Base-by-base conservation (phyloP, 305 asterid species). In the Solanum hybrid region DNA sequence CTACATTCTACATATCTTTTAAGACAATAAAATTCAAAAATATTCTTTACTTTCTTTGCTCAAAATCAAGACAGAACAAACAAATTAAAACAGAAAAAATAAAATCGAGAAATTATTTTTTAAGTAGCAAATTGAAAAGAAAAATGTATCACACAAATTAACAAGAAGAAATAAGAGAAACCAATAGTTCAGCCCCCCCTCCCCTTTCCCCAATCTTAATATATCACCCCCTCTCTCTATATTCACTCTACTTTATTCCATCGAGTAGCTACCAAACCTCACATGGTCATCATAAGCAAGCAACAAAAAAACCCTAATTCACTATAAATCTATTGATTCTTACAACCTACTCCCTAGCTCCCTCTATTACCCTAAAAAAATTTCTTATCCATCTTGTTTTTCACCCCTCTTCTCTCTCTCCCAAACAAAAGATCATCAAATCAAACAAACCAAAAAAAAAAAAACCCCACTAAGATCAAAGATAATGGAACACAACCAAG, bases 401-500 rank as follows among this genome's bases (percentile, higher is more conserved):
- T 26, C 12, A 33, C 22, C 14, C n/a, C 84, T 32, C 36, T 22
- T 36, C 29, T 81, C 37, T 70, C 26, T 24, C 51, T 31, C 72
- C 10, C 45, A 10, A 24, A 70, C 31, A 10, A 70, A 70, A 70
- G 32, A 70, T 79, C 68, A 32, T 34, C 37, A 38, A 5, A n/a
- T 29, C 33, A 65, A 32, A 32, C 4, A 3, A 37, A 12, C 26
- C 2, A 68, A n/a, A 2, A 24, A 24, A 79, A 26, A 15, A 24
- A 39, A 15, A 76, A 0, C 3, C 3, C 36, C 7, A 70, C 20
- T 8, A 26, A 76, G 20, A 88, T 38, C 4, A 41, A 77, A 77
- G 20, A 32, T 41, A 29, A 95, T 95, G 98, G 95, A 96, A 76
- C 93, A 95, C 17, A 89, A 93, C 79, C 97, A 92, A 88, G 94